These are phyloP conservation scores for Boletus sensibilis DNA, from an alignment of 768 basidiomycete genomes.

Conservation along the genomic window DNA sequence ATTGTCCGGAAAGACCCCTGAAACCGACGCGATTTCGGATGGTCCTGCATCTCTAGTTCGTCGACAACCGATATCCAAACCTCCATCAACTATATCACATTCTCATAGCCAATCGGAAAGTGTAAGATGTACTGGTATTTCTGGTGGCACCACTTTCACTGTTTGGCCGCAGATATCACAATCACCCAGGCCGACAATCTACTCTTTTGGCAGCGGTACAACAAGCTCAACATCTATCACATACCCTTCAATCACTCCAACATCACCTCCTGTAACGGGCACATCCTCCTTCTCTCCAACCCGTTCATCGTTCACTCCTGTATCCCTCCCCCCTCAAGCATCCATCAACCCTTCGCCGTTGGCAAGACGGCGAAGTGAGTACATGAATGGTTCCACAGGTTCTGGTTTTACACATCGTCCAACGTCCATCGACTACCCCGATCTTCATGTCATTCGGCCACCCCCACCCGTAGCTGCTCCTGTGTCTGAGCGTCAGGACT, in stretches of 20 bases:
- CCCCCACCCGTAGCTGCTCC: conserved; percentile 78
- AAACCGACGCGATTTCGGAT: conserved; percentile 14
- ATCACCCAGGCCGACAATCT: conserved; percentile 34
- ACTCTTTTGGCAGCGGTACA: conserved; percentile 39
- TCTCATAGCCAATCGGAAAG: conserved; percentile 49
- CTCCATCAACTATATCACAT: conserved; percentile 45
- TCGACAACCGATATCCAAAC: conserved; percentile 43
- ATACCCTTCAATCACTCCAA: conserved; percentile 49
- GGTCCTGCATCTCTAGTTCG: conserved; percentile 26
- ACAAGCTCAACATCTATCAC: conserved; percentile 43
- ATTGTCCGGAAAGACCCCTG: conserved; percentile 12
- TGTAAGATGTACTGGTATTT: conserved; percentile 34
- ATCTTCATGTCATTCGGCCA: conserved; percentile 67
- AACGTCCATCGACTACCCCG: conserved; percentile 75
- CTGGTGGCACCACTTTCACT: conserved; percentile 14
- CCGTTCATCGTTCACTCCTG: conserved; percentile 38
- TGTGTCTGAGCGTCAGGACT: conserved; percentile 72
- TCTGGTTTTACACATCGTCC: conserved; percentile 46
- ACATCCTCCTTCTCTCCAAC: conserved; percentile 42
- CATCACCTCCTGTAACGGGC: conserved; percentile 37
- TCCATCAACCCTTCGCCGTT: conserved; percentile 80
- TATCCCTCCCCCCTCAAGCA: conserved; percentile 75
- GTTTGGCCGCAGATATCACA: conserved; percentile 34
- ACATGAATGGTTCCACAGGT: conserved; percentile 71
- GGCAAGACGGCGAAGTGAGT: conserved; percentile 72